These are phyloP conservation scores for Canna indica DNA, from an alignment of 176 grass and related monocot species.

Conservation along the genomic window DNA sequence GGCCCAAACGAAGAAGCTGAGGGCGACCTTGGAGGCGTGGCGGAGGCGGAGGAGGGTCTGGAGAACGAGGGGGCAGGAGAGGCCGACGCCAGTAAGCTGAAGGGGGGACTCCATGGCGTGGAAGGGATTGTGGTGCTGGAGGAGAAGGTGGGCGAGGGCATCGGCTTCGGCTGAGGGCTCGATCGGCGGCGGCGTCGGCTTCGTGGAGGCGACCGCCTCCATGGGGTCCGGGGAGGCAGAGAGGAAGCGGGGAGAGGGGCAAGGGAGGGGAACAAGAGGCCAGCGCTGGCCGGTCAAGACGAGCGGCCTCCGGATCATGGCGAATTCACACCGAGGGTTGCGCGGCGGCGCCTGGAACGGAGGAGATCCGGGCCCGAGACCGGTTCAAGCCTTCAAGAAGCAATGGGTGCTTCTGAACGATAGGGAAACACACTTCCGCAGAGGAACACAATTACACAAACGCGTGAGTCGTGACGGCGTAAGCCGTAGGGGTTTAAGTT, in stretches of 20 bases:
- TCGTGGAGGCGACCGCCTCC: neutral
- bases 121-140: conserved; percentile 72
- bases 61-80: conserved; percentile 39
- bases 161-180: conserved; percentile 40
- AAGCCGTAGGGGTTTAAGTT: neutral
- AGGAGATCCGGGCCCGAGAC: no score
- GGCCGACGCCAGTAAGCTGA: conserved; percentile 43
- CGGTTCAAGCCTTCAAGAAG: no score
- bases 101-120: conserved; percentile 68
- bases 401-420: no score
- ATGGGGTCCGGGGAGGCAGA: neutral
- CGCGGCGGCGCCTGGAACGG: neutral
- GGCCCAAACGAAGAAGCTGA: conserved; percentile 58
- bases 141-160: conserved; percentile 53
- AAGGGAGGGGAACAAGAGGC: neutral
- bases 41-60: conserved; percentile 85
- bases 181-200: conserved; percentile 39
- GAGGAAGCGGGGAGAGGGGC: conserved; percentile 11
- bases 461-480: no score
- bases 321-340: neutral
- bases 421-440: no score
- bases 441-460: no score
- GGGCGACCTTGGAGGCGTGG: conserved; percentile 65
- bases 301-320: neutral
- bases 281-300: neutral